Conservation (phyloP, 257 asterid genomes). For the Nemophila menziesii region DNA sequence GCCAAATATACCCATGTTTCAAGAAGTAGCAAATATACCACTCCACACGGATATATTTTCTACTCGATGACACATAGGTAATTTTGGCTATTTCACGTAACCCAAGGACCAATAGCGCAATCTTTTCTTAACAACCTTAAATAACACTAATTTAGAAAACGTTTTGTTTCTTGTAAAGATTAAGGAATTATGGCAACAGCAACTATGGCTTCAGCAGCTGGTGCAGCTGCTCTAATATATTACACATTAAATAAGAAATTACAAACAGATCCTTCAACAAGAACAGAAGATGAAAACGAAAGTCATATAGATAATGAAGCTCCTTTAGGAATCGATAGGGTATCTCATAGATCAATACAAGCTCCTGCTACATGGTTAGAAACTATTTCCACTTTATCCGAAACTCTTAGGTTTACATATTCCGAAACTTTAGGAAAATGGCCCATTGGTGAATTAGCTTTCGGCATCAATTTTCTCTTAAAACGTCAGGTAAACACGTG, state of each 20-base stretch:
- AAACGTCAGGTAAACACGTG: constrained; percentile 70
- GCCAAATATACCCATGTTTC: too few relatives aligned
- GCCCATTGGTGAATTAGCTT: constrained; percentile 99
- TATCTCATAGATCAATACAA: constrained; percentile 78
- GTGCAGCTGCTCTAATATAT: constrained; percentile 96
- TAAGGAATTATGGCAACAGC: constrained; percentile 93
- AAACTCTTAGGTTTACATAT: constrained; percentile 91
- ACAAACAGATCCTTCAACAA: constrained; percentile 31
- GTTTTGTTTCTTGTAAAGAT: constrained; percentile 3
- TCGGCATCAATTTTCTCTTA: constrained; percentile 88
- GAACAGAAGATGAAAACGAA: constrained; percentile 51
- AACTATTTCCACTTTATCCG: constrained; percentile 85
- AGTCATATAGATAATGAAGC: constrained; percentile 32
- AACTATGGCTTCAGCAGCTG: constrained; percentile 98
- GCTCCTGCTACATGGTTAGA: constrained; percentile 99
- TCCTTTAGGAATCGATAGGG: constrained; percentile 54
- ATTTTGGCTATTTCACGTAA: too few relatives aligned
- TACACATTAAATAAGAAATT: constrained; percentile 69
- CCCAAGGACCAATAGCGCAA: too few relatives aligned
- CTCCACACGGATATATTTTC: too few relatives aligned
- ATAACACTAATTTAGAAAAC: not conserved
- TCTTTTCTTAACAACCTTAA: too few relatives aligned
- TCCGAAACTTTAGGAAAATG: constrained; percentile 97
- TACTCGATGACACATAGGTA: too few relatives aligned
- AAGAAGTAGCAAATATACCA: too few relatives aligned